Conservation (phyloP, 768 basidiomycete species). For the Leucocoprinus birnbaumii region DNA sequence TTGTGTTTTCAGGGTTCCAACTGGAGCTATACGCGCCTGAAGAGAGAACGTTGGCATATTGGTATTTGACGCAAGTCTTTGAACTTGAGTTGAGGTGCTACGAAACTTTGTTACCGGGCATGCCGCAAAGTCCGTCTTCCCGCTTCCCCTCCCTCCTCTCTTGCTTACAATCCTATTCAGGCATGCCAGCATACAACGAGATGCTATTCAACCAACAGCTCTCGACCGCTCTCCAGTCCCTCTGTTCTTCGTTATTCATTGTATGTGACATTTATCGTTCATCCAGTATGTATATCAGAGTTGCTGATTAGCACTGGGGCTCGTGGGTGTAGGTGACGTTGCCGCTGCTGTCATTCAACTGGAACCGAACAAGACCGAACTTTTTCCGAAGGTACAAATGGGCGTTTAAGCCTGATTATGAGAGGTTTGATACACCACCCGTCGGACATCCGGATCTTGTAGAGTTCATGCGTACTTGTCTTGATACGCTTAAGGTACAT, state of each 20-base stretch:
- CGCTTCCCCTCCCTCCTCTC: neutral
- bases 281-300: neutral
- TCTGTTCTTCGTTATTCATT: constrained; percentile 51
- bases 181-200: constrained; percentile 38
- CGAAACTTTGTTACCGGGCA: constrained; percentile 39
- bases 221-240: constrained; percentile 54
- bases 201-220: constrained; percentile 47
- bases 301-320: neutral
- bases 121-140: constrained; percentile 33
- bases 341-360: constrained; percentile 42
- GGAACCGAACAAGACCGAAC: constrained; percentile 51
- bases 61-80: constrained; percentile 60
- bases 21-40: constrained; percentile 66
- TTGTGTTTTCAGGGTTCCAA: constrained; percentile 75
- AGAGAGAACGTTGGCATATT: constrained; percentile 75
- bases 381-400: constrained; percentile 75
- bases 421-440: constrained; percentile 38
- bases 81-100: constrained; percentile 53
- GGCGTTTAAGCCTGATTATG: constrained; percentile 64
- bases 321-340: constrained; percentile 41
- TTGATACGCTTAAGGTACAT: constrained; percentile 1
- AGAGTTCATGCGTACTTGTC: constrained; percentile 33
- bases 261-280: constrained; percentile 33
- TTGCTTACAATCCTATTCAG: constrained; percentile 21
- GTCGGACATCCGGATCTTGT: constrained; percentile 57